Evolutionary conservation across 352 stramenopile species (phyloP).

Genomic region (Phytopythium chamaehyphon): DNA sequence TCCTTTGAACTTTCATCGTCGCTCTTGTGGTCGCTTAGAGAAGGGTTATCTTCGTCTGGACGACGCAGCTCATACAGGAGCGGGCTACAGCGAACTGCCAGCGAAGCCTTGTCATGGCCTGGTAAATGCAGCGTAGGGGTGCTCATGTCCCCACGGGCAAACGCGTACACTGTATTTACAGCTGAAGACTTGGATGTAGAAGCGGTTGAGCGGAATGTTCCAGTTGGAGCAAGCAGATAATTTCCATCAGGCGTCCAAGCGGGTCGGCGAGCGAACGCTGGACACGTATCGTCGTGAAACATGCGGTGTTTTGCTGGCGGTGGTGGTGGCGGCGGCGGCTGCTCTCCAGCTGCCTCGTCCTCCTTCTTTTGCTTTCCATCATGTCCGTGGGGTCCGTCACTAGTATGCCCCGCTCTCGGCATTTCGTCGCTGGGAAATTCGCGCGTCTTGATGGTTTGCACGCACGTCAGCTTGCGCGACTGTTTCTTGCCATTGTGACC

Average conservation of each 20-base stretch:
- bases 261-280: slow-evolving; percentile 93
- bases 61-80: slow-evolving; percentile 85
- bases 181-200: slow-evolving; percentile 15
- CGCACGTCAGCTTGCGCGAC: slow-evolving; percentile 63
- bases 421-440: slow-evolving; percentile 30
- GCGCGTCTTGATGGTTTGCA: slow-evolving; percentile 77
- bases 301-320: slow-evolving; percentile 65
- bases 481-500: slow-evolving; percentile 63
- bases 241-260: slow-evolving; percentile 92
- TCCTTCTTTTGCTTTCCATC: slow-evolving; percentile 7
- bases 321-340: not conserved
- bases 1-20: not conserved
- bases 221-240: slow-evolving; percentile 89
- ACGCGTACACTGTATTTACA: slow-evolving; percentile 92
- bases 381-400: slow-evolving; percentile 11
- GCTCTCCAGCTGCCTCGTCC: slow-evolving; percentile 6
- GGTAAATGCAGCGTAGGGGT: slow-evolving; percentile 90
- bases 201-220: slow-evolving; percentile 52
- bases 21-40: slow-evolving; percentile 1
- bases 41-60: slow-evolving; percentile 1
- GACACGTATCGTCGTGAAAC: slow-evolving; percentile 93
- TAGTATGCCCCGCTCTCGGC: not conserved
- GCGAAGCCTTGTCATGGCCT: slow-evolving; percentile 90
- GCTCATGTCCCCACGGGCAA: slow-evolving; percentile 90
- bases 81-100: slow-evolving; percentile 93